Evolutionary conservation across 2,329 filamentous ascomycete genomes (phyloP), one percentile per base, ranked within the genome.

Genomic region (Pleoardoris graminearum): DNA sequence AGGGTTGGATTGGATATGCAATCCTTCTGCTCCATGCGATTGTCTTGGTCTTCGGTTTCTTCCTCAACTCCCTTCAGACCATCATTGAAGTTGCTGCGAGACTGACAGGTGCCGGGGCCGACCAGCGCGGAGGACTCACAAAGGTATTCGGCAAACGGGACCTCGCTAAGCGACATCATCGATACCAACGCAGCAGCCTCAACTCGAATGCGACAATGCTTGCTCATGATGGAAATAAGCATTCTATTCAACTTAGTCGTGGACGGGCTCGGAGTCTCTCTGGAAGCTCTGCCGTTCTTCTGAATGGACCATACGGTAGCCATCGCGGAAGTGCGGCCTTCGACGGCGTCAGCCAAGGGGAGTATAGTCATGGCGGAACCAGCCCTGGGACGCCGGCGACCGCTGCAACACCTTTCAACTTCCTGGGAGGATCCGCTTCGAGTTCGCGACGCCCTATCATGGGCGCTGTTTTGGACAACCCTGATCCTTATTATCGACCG

Each of bases 1-100:
- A 92, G 70, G 91, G 92, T 4, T 99, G 94, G 94, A 89, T 97
- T 60, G 94, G 92, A 32, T 99, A 99, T 70, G 85, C 87, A 22
- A 95, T 97, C 51, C 79, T 99, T 42, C 74, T 95, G 23, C 83
- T 97, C 30, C 94, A 99, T 68, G 92, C 84, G 3, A 82, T 87
- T 55, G 90, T 96, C 0, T 77, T 99, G 19, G 81, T 96, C 3
- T 90, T 97, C 63, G 93, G 91, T 1, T 99, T 97, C 77, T 90
- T 97, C 71, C 79, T 99, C 35, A 96, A 96, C 69, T 89, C 94
- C 1, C 71, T 96, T 6, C 91, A 96, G 70, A 97, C 93, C 0
- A 81, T 96, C 36, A 83, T 97, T 35, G 94, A 99, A 73, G 91
- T 99, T 7, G 79, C 87, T 44, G 91, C 92, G 22, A 84, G 93